A percentile compares a stretch with the other conserved stretches of the same genome.
Conservation (phyloP, 2,329 filamentous ascomycete genomes). For the Simplicillium aogashimaense region DNA sequence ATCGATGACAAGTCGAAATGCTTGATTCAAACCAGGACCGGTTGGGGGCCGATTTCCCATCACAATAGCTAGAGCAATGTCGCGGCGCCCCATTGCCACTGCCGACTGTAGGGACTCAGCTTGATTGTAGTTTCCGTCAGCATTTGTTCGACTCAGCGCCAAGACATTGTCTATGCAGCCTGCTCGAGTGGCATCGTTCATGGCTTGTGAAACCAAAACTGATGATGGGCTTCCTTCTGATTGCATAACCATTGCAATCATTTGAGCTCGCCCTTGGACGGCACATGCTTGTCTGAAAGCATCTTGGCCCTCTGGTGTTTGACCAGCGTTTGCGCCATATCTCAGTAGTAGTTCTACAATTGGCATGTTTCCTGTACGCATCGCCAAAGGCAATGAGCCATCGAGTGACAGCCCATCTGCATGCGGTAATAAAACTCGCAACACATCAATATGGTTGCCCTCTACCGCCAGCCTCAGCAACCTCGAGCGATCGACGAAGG, state of each 20-base stretch:
- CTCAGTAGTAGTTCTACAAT: constrained; percentile 38
- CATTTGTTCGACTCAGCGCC: constrained; percentile 39
- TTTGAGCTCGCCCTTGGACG: constrained; percentile 30
- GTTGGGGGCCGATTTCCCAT: constrained; percentile 42
- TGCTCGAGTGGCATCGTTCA: constrained; percentile 39
- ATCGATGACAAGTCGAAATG: constrained; percentile 36
- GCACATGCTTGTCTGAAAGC: constrained; percentile 42
- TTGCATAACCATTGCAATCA: constrained; percentile 38
- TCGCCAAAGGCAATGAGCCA: constrained; percentile 36
- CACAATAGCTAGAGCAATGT: constrained; percentile 45
- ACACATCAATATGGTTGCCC: constrained; percentile 39
- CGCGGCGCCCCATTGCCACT: constrained; percentile 35
- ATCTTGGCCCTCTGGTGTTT: constrained; percentile 39
- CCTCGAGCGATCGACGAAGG: constrained; percentile 35
- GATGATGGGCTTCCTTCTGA: constrained; percentile 36
- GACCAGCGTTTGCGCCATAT: constrained; percentile 38
- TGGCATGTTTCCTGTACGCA: constrained; percentile 29
- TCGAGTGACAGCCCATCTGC: constrained; percentile 42
- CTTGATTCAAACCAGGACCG: constrained; percentile 34
- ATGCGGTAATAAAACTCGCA: constrained; percentile 41
- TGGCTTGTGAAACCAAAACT: constrained; percentile 34
- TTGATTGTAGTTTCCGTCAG: constrained; percentile 41
- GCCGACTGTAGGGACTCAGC: constrained; percentile 42
- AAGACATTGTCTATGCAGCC: constrained; percentile 41
- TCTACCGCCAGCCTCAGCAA: constrained; percentile 41